These are phyloP conservation scores for Trametes versicolor DNA, from an alignment of 1,284 basidiomycete genomes.

Conservation along the genomic window DNA sequence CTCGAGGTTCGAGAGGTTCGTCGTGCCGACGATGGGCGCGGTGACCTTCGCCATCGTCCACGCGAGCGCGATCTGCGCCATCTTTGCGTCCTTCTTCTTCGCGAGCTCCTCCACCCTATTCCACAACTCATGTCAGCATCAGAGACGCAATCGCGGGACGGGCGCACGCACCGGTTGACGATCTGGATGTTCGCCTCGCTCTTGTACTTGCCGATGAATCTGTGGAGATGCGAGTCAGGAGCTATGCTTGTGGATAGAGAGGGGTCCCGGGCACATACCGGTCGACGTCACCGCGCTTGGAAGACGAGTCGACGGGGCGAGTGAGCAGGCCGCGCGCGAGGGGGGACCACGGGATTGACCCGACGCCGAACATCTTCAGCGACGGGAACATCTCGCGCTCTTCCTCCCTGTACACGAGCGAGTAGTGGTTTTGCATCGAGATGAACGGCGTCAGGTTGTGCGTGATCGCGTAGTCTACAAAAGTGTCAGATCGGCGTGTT, in stretches of 20 bases:
- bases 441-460: constrained; percentile 60
- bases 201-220: constrained; percentile 13
- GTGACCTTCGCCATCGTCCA: constrained; percentile 48
- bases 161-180: constrained; percentile 12
- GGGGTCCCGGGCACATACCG: constrained; percentile 8
- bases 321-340: constrained; percentile 50
- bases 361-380: constrained; percentile 46
- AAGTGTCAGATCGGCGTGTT: constrained; percentile 41
- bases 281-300: constrained; percentile 39
- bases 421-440: constrained; percentile 62
- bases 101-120: constrained; percentile 50
- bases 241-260: background rate
- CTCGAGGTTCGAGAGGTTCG: constrained; percentile 46
- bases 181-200: constrained; percentile 3
- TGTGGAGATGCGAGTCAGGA: background rate
- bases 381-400: constrained; percentile 60
- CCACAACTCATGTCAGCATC: background rate
- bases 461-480: constrained; percentile 43
- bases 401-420: constrained; percentile 56
- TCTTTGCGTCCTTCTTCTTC: constrained; percentile 46
- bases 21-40: constrained; percentile 52
- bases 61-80: constrained; percentile 51
- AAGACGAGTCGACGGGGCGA: constrained; percentile 42
- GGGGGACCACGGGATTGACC: constrained; percentile 54
- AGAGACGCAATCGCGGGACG: too few species aligned